Evolutionary conservation across 176 grass and related monocot species (phyloP).

Genomic region (Musa beccarii): DNA sequence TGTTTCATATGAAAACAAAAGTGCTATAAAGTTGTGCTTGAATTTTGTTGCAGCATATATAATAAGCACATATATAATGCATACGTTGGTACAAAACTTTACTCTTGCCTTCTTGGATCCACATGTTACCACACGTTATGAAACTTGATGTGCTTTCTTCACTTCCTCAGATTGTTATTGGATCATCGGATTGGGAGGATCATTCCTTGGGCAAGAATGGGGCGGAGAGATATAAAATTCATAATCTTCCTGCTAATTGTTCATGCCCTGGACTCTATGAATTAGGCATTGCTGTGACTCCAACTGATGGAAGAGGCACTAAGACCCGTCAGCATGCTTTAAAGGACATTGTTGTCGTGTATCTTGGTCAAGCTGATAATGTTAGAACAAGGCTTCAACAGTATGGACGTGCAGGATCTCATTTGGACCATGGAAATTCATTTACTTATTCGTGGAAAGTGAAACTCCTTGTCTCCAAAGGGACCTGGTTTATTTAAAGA

Average conservation of each 20-base stretch:
- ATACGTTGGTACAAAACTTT: background rate
- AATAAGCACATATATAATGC: no score
- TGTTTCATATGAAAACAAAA: no score
- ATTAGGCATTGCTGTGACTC: constrained; percentile 33
- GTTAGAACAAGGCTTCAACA: constrained; percentile 82
- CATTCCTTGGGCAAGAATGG: constrained; percentile 54
- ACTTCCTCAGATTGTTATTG: constrained; percentile 55
- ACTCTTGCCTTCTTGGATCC: background rate
- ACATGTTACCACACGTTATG: background rate
- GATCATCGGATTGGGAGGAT: constrained; percentile 70
- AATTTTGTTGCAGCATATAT: background rate
- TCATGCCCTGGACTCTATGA: constrained; percentile 71
- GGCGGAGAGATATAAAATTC: constrained; percentile 49
- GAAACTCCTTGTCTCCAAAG: background rate
- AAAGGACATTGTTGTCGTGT: constrained; percentile 55
- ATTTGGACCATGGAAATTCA: constrained; percentile 54
- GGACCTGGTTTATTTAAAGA: constrained; percentile 64
- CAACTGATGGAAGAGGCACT: constrained; percentile 17
- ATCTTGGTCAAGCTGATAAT: constrained; percentile 85
- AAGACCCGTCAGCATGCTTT: constrained; percentile 29
- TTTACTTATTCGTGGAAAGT: constrained; percentile 26
- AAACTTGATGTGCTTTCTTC: background rate
- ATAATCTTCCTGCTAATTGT: constrained; percentile 59
- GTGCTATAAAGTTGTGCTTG: no score
- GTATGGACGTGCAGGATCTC: constrained; percentile 81